Evolutionary conservation across 345 rosid genomes (phyloP), one percentile per base, ranked within the genome.

Genomic region (Bruguiera sexangula): DNA sequence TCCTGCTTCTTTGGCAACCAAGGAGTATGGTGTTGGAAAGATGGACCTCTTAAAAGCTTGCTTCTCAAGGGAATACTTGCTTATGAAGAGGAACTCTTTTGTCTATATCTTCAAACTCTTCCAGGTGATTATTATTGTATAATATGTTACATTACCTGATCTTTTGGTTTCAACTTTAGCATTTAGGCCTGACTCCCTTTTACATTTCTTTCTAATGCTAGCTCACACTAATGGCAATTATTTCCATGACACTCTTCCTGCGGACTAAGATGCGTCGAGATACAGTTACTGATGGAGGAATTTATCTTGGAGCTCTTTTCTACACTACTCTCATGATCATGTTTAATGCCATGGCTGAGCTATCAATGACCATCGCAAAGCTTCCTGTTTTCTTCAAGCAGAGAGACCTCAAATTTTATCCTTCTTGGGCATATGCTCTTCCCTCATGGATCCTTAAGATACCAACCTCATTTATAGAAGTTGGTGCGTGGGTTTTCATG

Each of bases 371-470:
- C 34, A 82, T 92, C 39, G 83, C 78, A 53, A 92, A 84, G 76
- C 97, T 92, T 80, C 90, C 92, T 20, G 86, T 89, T 65, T 92
- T 92, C 69, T 92, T 80, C 86, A 91, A 89, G 78, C 93, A 89
- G 76, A 77, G 93, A 70, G 90, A 86, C 68, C 82, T 84, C 10
- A 78, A 77, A 37, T 92, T 89, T 83, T 89, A 72, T 75, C 96
- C 97, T 48, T 29, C 93, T 5, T 92, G 96, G 97, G 83, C 85
- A 5, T 89, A 85, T 79, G 78, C 92, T 69, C 69, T 92, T 36
- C 96, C 97, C 9, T 30, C 90, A 57, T 91, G 97, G 96, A 80
- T 91, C 63, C 83, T 89, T 54, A 86, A 87, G 76, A 84, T 86
- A 60, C 96, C 97, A 11, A 75, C 86, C 69, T 59, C 92, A 46